Conservation (phyloP, 2,329 filamentous ascomycete genomes). For the Paraconiothyrium sp. region DNA sequence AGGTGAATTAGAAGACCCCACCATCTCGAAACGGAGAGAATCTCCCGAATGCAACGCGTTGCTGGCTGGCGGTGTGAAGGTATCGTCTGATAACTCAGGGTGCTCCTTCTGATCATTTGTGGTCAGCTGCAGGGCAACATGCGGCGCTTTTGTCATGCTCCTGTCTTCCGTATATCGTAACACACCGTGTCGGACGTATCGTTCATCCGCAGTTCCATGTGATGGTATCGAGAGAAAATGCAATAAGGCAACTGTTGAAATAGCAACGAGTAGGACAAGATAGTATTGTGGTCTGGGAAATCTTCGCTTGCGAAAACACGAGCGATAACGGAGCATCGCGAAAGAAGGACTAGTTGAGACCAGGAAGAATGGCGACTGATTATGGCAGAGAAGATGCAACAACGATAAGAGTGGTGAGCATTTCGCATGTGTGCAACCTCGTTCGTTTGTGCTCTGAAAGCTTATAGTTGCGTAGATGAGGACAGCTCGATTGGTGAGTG, state of each 20-base stretch:
- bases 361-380: not conserved
- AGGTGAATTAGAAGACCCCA: too few relatives aligned
- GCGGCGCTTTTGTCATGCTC: not conserved
- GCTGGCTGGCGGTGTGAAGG: too few relatives aligned
- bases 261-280: constrained; percentile 16
- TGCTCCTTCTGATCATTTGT: not conserved
- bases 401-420: too few relatives aligned
- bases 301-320: constrained; percentile 20
- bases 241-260: constrained; percentile 9
- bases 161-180: not conserved
- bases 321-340: constrained; percentile 17
- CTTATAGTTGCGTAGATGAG: not conserved
- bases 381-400: too few relatives aligned
- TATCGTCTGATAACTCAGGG: not conserved
- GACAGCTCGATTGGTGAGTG: not conserved
- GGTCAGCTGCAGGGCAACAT: not conserved
- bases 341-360: too few relatives aligned
- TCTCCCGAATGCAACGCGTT: too few relatives aligned
- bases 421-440: not conserved
- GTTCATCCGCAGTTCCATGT: not conserved
- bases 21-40: too few relatives aligned
- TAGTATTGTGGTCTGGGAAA: constrained; percentile 21
- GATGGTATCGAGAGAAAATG: constrained; percentile 12
- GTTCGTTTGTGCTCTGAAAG: too few relatives aligned
- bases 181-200: constrained; percentile 4